Evolutionary conservation across 106 monocot species (phyloP).

Genomic region (Dendrobium nobile): DNA sequence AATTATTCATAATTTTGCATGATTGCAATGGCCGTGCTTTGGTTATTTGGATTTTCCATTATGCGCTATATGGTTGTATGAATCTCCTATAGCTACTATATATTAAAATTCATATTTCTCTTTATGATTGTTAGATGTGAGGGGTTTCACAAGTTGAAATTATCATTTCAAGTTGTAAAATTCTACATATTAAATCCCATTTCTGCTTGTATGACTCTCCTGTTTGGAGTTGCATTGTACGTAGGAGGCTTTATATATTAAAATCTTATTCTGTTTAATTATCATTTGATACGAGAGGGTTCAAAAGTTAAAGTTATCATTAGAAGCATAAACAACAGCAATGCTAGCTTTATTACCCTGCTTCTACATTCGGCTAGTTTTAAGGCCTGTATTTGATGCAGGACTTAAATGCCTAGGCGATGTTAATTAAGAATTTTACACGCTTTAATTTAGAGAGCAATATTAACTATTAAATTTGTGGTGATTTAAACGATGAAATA

Average conservation of each 20-base stretch:
- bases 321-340: not conserved
- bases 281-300: not conserved
- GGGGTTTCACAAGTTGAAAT: no score
- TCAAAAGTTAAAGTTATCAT: not conserved
- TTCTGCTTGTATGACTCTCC: not conserved
- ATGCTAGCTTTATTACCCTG: not conserved
- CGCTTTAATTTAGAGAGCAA: no score
- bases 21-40: not conserved
- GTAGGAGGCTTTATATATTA: not conserved
- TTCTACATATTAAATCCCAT: no score
- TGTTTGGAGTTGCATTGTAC: not conserved
- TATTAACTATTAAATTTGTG: no score
- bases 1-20: not conserved
- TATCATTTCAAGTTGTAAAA: no score
- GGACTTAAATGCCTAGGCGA: no score
- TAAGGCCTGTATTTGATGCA: not conserved
- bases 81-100: not conserved
- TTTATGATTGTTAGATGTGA: not conserved
- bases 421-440: no score
- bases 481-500: no score
- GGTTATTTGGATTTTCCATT: not conserved
- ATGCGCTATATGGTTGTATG: not conserved
- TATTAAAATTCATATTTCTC: not conserved
- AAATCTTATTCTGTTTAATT: not conserved
- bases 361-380: not conserved